A percentile compares a stretch with the other conserved stretches of the same genome.
Evolutionary conservation across 78 protist species (phyloP).

Genomic region (Dictyostelium capitatum): DNA sequence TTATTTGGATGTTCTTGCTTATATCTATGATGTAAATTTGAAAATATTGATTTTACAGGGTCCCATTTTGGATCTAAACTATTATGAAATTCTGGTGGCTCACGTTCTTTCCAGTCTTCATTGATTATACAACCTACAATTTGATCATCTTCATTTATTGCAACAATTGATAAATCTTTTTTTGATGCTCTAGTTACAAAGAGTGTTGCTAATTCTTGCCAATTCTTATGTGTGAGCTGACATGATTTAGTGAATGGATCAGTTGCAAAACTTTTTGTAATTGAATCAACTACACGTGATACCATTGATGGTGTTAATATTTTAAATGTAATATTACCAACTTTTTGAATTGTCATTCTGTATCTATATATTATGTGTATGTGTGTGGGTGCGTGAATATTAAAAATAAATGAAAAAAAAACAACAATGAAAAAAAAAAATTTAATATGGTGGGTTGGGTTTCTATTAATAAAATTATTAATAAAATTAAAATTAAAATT

Average conservation of each 20-base stretch:
- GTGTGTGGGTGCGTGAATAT: too few species aligned
- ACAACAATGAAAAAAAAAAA: too few species aligned
- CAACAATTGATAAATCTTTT: constrained; percentile 22
- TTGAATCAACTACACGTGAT: not conserved
- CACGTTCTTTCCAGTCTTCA: constrained; percentile 17
- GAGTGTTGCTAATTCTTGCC: not conserved
- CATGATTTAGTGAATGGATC: constrained; percentile 1
- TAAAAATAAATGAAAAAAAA: not conserved
- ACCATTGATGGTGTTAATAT: constrained; percentile 7
- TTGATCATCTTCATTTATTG: constrained; percentile 1
- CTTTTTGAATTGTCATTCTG: not conserved
- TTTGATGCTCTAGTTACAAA: constrained; percentile 8
- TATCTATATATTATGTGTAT: too few species aligned
- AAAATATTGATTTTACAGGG: constrained; percentile 27
- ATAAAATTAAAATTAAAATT: too few species aligned
- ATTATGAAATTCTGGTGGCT: not conserved
- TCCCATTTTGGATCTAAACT: constrained; percentile 5
- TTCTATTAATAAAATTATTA: too few species aligned
- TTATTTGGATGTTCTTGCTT: constrained; percentile 15
- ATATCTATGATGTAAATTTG: constrained; percentile 9
- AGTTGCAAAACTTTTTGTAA: constrained; percentile 16
- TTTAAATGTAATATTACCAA: not conserved
- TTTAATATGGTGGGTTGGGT: too few species aligned
- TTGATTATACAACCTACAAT: constrained; percentile 10
- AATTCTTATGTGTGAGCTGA: not conserved